A percentile compares a stretch with the other conserved stretches of the same genome.
Evolutionary conservation across 2,329 filamentous ascomycete genomes (phyloP).

Genomic region (Alternaria novae-zelandiae): DNA sequence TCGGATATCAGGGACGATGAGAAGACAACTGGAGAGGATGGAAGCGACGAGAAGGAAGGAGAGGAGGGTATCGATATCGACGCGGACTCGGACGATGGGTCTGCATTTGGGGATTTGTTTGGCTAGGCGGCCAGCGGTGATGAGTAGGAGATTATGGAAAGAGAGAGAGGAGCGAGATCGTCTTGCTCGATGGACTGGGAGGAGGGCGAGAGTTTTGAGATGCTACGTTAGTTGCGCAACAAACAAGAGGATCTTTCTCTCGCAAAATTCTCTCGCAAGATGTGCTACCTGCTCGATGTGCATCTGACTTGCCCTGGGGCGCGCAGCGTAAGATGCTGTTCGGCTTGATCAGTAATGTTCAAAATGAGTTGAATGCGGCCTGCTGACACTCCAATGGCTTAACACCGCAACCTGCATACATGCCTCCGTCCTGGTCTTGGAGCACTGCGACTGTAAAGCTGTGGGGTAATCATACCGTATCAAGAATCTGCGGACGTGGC

Average conservation of each 20-base stretch:
- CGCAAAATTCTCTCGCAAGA: no score
- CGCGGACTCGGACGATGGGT: conserved; percentile 1
- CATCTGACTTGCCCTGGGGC: no score
- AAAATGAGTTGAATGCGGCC: neutral
- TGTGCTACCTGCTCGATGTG: no score
- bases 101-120: neutral
- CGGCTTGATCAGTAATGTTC: neutral
- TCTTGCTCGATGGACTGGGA: neutral
- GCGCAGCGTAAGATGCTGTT: neutral
- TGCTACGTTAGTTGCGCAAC: neutral
- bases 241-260: neutral
- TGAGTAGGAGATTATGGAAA: accelerated
- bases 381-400: neutral
- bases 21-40: neutral
- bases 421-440: neutral
- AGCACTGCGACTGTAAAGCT: neutral
- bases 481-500: neutral
- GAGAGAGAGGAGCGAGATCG: accelerated
- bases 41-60: conserved; percentile 2
- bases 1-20: neutral
- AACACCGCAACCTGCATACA: neutral
- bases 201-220: neutral
- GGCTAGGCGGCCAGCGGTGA: neutral
- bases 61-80: conserved; percentile 16
- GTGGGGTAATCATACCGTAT: no score